Conservation (phyloP, 495 filamentous ascomycete species). For the Penicillium verhagenii region DNA sequence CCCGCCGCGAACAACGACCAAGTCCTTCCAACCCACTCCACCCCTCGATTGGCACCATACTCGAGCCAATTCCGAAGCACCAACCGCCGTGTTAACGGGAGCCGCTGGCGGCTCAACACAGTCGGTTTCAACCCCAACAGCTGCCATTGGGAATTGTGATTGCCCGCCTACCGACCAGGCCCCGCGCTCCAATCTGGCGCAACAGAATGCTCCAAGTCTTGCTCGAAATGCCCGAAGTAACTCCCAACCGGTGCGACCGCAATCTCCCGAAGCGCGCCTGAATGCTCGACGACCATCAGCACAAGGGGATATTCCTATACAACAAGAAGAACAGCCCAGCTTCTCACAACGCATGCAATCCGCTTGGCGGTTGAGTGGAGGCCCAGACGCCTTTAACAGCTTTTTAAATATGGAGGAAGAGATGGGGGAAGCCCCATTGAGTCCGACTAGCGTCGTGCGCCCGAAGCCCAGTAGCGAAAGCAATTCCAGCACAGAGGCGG, state of each 20-base stretch:
- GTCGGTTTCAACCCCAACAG: conserved; percentile 28
- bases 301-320: conserved; percentile 28
- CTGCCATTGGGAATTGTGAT: conserved; percentile 39
- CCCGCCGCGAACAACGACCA: conserved; percentile 25
- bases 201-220: conserved; percentile 32
- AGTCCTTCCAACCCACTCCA: conserved; percentile 24
- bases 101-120: conserved; percentile 39
- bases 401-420: conserved; percentile 51
- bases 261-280: conserved; percentile 39
- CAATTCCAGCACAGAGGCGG: conserved; percentile 43
- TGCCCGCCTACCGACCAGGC: conserved; percentile 34
- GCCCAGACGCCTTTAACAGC: conserved; percentile 43
- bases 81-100: conserved; percentile 26
- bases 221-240: conserved; percentile 48
- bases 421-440: conserved; percentile 34
- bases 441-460: conserved; percentile 32
- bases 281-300: conserved; percentile 35
- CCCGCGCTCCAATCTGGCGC: conserved; percentile 33
- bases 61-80: conserved; percentile 39
- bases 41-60: conserved; percentile 35
- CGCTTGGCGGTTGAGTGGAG: conserved; percentile 43
- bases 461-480: conserved; percentile 35
- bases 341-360: conserved; percentile 39
- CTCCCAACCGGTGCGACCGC: conserved; percentile 45
- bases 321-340: conserved; percentile 22